Evolutionary conservation across 2,329 filamentous ascomycete genomes (phyloP).

Genomic region (Trichophyton rubrum): DNA sequence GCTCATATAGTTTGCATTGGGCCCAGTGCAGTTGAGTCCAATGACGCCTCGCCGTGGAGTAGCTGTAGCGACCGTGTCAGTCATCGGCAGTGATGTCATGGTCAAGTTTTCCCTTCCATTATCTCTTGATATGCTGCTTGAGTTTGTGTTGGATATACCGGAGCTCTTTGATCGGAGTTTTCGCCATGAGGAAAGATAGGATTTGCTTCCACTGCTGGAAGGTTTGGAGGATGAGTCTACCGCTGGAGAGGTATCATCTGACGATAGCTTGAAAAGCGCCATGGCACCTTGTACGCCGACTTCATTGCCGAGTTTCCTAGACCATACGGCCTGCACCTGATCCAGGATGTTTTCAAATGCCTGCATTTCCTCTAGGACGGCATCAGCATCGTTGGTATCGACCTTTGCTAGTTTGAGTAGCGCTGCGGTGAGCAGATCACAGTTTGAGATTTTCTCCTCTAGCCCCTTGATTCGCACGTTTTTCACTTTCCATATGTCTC

Average conservation of each 20-base stretch:
- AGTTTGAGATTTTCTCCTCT: conserved; percentile 88
- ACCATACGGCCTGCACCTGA: conserved; percentile 62
- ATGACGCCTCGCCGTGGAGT: conserved; percentile 59
- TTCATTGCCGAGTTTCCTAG: conserved; percentile 82
- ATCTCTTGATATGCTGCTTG: conserved; percentile 25
- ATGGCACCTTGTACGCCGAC: conserved; percentile 69
- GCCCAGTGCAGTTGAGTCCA: conserved; percentile 62
- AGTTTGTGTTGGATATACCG: conserved; percentile 34
- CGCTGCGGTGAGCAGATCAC: conserved; percentile 80
- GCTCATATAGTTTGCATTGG: conserved; percentile 82
- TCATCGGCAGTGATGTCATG: conserved; percentile 71
- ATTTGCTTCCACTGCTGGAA: conserved; percentile 50
- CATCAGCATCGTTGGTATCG: conserved; percentile 81
- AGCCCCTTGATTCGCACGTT: conserved; percentile 83
- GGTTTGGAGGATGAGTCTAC: conserved; percentile 37
- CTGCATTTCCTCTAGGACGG: conserved; percentile 89
- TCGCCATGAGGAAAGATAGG: conserved; percentile 75
- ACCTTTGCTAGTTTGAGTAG: conserved; percentile 71
- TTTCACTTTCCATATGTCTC: conserved; percentile 87
- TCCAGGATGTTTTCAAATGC: conserved; percentile 73
- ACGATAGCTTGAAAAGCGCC: conserved; percentile 52
- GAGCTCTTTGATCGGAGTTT: conserved; percentile 85
- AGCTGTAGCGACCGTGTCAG: conserved; percentile 45
- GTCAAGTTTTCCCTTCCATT: conserved; percentile 48
- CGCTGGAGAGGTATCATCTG: conserved; percentile 1